Base-by-base conservation (phyloP, 106 monocot genomes). In the Dendrobium officinale region DNA sequence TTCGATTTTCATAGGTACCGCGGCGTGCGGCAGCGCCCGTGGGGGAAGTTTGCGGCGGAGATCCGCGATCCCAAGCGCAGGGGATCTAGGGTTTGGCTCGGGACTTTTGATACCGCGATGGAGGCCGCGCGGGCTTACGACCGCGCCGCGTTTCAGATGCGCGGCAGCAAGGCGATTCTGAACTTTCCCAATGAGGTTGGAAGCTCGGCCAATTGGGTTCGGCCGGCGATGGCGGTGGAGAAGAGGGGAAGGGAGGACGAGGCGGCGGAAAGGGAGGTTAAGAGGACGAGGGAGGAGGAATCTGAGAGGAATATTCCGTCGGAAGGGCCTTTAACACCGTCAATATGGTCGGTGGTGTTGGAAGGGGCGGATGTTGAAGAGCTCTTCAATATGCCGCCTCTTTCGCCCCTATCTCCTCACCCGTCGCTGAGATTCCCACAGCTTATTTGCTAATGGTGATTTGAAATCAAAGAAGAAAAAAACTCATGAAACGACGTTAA, bases 31-130 rank as follows among this genome's bases (percentile, higher is more conserved):
- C 88, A 84, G 80, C 82, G 85, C 73, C 92, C 92, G 40, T 95
- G 95, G 95, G 95, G 95, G 26, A 95, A 95, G 80, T 95, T 80
- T 77, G 95, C 85, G 43, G 93, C 88, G 20, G 90, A 88, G 86
- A 90, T 90, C 47, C 80, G 86, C n/a, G 90, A 92, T 59, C 90
- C 90, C 15, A 95, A 89, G 20, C 68, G 83, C 55, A 75, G 84
- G 3, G 94, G 94, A 5, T 91, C 94, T 8, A 79, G 94, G 74
- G 83, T 91, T 41, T 94, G 94, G 94, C 86, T 94, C 9, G 94
- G 94, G 37, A 94, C 94, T 0, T 94, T 79, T 72, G 89, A 91
- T 61, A 86, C 91, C 29, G 86, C 91, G 11, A 45, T 91, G 17
- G 91, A 89, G 47, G 94, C 94, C 18, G 94, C 94, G 51, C 73